Evolutionary conservation across 2,329 filamentous ascomycete species (phyloP).

Genomic region (Talaromyces sp.): DNA sequence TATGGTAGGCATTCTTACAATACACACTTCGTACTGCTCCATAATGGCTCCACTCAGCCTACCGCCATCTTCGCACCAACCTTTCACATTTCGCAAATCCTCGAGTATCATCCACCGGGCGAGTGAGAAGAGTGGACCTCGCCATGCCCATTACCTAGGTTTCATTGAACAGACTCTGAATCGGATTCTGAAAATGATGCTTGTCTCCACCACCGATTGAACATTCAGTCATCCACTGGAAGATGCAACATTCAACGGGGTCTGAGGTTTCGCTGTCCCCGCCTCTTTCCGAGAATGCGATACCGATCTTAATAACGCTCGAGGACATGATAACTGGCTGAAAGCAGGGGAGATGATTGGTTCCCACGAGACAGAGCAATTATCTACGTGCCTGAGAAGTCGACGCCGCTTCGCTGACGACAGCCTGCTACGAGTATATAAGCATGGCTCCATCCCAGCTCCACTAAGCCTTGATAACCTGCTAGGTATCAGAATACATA

Average conservation of each 20-base stretch:
- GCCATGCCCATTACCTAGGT: neutral
- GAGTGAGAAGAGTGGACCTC: constrained; percentile 1
- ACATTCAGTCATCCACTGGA: neutral
- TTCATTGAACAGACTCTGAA: neutral
- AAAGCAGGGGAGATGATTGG: neutral
- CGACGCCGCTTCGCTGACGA: neutral
- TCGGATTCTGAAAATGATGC: neutral
- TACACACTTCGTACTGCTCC: neutral
- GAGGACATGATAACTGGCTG: constrained; percentile 1
- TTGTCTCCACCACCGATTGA: neutral
- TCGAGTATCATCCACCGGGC: neutral
- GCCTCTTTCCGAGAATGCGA: constrained; percentile 1
- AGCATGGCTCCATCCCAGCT: constrained; percentile 5
- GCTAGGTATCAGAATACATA: neutral
- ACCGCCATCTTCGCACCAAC: neutral
- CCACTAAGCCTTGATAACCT: neutral
- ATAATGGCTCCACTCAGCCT: neutral
- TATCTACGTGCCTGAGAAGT: constrained; percentile 1
- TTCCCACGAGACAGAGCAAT: neutral
- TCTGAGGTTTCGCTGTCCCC: neutral
- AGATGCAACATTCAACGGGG: neutral
- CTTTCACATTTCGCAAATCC: neutral
- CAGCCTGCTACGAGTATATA: neutral
- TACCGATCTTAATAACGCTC: neutral
- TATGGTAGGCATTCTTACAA: neutral